Percentiles rank a stretch among this genome's conserved stretches.
Evolutionary conservation across 768 basidiomycete genomes (phyloP).

Genomic region (Trichaptum fuscoviolaceum): DNA sequence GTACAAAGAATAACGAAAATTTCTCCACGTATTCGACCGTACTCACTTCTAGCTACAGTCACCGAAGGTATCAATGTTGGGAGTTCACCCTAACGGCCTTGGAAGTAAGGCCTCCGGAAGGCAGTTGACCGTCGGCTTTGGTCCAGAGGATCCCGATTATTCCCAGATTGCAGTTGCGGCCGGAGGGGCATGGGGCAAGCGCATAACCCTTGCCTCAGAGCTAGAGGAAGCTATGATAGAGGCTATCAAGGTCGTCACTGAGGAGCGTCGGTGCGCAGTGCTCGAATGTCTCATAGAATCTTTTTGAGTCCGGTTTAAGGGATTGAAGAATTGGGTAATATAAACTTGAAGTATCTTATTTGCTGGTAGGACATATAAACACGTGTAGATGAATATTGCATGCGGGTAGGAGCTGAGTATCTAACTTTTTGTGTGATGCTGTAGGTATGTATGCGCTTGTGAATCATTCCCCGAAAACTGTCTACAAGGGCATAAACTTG

Average conservation of each 20-base stretch:
- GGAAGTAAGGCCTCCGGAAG: constrained; percentile 39
- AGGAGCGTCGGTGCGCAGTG: constrained; percentile 59
- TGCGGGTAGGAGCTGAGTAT: too few relatives aligned
- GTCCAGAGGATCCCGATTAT: constrained; percentile 55
- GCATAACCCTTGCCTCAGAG: constrained; percentile 23
- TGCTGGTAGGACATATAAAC: too few relatives aligned
- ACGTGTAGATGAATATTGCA: too few relatives aligned
- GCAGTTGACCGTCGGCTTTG: constrained; percentile 58
- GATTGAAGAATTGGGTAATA: too few relatives aligned
- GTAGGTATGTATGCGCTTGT: too few relatives aligned
- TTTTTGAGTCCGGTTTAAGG: too few relatives aligned
- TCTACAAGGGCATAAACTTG: too few relatives aligned
- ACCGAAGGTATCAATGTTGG: constrained; percentile 59
- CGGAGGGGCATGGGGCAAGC: constrained; percentile 56
- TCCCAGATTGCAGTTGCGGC: constrained; percentile 60
- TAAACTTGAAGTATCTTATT: too few relatives aligned
- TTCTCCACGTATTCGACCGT: neutral
- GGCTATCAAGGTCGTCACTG: constrained; percentile 49
- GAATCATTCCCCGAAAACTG: too few relatives aligned
- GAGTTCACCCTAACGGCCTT: constrained; percentile 54
- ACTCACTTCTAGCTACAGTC: constrained; percentile 30
- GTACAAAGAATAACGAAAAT: too few relatives aligned
- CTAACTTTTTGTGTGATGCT: too few relatives aligned
- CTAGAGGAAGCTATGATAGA: constrained; percentile 35
- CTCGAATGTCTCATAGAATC: constrained; percentile 53